A percentile compares a stretch with the other conserved stretches of the same genome.
phyloP scores from a whole-genome alignment of 108 stramenopile species.

The Fragilaria radians region DNA sequence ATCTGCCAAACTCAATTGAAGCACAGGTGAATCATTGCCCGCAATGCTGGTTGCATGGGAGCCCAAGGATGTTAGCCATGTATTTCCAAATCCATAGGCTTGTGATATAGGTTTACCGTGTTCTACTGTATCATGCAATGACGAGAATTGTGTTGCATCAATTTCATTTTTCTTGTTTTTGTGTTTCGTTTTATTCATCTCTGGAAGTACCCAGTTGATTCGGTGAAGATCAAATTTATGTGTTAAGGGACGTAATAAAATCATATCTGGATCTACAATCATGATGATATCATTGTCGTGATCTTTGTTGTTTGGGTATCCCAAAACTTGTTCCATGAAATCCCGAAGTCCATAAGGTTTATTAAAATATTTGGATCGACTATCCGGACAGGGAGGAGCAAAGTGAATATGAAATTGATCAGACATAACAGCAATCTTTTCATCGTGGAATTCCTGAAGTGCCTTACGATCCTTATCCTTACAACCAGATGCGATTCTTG shows the following conservation, averaged over 20 bases:
- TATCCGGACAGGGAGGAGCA: conserved; percentile 53
- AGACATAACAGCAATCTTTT: conserved; percentile 17
- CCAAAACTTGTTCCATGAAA: conserved; percentile 49
- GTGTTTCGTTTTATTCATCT: neutral
- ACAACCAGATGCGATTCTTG: conserved; percentile 70
- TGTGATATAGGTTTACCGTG: conserved; percentile 78
- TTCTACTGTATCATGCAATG: conserved; percentile 10
- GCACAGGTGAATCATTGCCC: conserved; percentile 24
- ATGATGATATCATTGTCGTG: conserved; percentile 56
- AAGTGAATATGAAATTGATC: conserved; percentile 56
- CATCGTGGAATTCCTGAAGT: conserved; percentile 21
- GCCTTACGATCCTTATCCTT: conserved; percentile 24
- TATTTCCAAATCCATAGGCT: conserved; percentile 66
- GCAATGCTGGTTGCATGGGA: conserved; percentile 37
- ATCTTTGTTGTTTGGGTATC: neutral
- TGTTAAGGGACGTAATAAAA: conserved; percentile 64
- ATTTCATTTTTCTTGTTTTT: conserved; percentile 17
- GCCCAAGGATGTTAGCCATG: conserved; percentile 37
- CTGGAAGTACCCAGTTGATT: conserved; percentile 15
- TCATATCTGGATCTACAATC: conserved; percentile 91
- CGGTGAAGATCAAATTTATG: conserved; percentile 60
- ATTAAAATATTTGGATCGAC: conserved; percentile 77
- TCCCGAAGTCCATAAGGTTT: conserved; percentile 81
- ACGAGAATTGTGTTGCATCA: conserved; percentile 2
- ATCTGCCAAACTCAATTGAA: conserved; percentile 6